phyloP scores from a whole-genome alignment of 331 rosid species.

The Quercus tomentella region DNA sequence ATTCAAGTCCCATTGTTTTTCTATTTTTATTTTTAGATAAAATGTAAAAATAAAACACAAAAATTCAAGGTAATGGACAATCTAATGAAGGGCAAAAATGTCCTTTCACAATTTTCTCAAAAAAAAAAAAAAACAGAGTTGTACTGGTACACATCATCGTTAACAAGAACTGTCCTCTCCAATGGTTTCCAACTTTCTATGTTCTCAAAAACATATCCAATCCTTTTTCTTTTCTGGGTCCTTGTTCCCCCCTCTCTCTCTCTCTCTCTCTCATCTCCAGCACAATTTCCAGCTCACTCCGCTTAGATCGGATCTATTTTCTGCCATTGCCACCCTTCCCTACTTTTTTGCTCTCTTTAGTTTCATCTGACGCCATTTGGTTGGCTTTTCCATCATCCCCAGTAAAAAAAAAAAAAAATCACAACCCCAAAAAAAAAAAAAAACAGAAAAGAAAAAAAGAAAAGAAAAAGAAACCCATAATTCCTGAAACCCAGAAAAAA shows the following conservation, averaged over 20 bases:
- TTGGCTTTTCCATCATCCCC: slow-evolving; percentile 38
- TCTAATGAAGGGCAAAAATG: neutral
- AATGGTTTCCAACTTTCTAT: neutral
- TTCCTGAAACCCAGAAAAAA: neutral
- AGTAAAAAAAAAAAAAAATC: slow-evolving; percentile 21
- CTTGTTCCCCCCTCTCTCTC: slow-evolving; percentile 13
- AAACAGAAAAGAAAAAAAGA: neutral
- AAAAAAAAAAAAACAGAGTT: neutral
- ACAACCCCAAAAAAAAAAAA: neutral
- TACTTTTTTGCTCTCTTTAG: slow-evolving; percentile 16
- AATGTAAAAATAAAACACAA: too few relatives aligned
- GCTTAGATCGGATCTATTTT: slow-evolving; percentile 67
- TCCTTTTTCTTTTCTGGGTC: neutral
- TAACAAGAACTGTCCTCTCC: neutral
- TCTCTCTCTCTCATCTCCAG: slow-evolving; percentile 4
- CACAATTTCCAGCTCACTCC: slow-evolving; percentile 58
- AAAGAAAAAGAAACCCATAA: neutral
- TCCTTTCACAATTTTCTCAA: neutral
- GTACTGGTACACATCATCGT: neutral
- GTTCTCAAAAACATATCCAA: neutral
- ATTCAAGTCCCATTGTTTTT: too few relatives aligned
- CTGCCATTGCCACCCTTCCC: slow-evolving; percentile 34
- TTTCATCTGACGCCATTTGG: slow-evolving; percentile 40
- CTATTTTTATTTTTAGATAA: too few relatives aligned
- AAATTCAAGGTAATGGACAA: neutral